Evolutionary conservation across 441 rosid genomes (phyloP).

Genomic region (Dalechampia spathulata): DNA sequence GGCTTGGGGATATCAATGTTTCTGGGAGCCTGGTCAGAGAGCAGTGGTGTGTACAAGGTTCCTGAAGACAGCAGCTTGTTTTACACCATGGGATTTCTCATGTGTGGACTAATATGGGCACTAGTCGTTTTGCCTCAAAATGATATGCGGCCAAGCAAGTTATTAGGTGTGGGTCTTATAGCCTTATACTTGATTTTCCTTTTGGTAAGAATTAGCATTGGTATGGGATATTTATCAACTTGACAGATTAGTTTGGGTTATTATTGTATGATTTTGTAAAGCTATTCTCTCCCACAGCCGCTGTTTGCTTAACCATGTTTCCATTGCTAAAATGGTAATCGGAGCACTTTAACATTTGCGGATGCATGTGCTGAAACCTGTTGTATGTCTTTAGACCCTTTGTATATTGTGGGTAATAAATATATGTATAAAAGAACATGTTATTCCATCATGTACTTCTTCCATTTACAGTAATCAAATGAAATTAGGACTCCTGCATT

Average conservation of each 20-base stretch:
- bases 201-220: constrained; percentile 40
- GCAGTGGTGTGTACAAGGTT: constrained; percentile 40
- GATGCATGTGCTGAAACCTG: no score
- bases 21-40: constrained; percentile 69
- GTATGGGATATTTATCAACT: constrained; percentile 32
- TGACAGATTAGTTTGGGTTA: constrained; percentile 8
- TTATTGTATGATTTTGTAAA: constrained; percentile 1
- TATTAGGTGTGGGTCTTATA: constrained; percentile 69
- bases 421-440: no score
- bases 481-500: no score
- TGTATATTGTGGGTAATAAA: no score
- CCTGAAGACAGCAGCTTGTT: constrained; percentile 65
- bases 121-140: constrained; percentile 57
- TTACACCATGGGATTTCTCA: constrained; percentile 74
- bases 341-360: no score
- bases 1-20: constrained; percentile 74
- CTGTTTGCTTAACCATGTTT: background rate
- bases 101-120: constrained; percentile 64
- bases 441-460: no score
- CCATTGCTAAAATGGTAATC: background rate
- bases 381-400: no score
- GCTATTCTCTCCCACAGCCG: background rate
- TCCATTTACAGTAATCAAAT: no score
- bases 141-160: constrained; percentile 72
- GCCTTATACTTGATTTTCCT: constrained; percentile 59